Percentiles rank a stretch among this genome's conserved stretches.
Conservation (phyloP, 371 early-diverging fungal genomes). For the Rhizomucor pusillus region DNA sequence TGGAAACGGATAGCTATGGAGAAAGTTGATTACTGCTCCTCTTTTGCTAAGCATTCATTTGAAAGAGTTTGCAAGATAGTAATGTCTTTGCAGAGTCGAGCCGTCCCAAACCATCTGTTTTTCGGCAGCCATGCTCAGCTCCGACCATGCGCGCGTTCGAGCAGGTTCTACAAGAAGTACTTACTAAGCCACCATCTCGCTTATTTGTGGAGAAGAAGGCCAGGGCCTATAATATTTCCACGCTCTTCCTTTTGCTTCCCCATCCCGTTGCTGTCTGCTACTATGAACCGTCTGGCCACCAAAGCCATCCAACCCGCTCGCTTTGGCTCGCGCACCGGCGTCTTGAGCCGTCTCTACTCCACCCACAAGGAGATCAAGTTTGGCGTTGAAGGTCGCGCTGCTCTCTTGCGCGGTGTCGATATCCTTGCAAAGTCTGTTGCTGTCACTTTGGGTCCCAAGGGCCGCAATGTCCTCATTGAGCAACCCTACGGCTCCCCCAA, state of each 20-base stretch:
- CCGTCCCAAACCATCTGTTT: too few relatives aligned
- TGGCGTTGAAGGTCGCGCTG: slow-evolving; percentile 94
- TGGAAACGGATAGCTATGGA: too few relatives aligned
- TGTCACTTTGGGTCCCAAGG: slow-evolving; percentile 97
- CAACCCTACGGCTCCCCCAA: slow-evolving; percentile 97
- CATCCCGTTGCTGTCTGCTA: slow-evolving; percentile 4
- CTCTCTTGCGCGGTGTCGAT: slow-evolving; percentile 92
- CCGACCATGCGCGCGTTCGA: not conserved
- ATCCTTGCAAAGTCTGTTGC: slow-evolving; percentile 96
- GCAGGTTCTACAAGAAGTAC: not conserved
- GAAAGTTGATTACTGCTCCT: too few relatives aligned
- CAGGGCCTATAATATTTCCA: not conserved
- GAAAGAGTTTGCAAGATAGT: too few relatives aligned
- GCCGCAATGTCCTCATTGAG: slow-evolving; percentile 96
- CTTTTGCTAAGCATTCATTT: too few relatives aligned
- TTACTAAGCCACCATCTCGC: not conserved
- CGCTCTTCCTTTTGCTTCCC: slow-evolving; percentile 5
- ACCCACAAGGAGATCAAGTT: slow-evolving; percentile 95
- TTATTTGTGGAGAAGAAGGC: not conserved
- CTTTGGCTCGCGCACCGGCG: slow-evolving; percentile 32
- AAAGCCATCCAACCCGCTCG: slow-evolving; percentile 38
- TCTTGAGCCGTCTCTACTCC: slow-evolving; percentile 70
- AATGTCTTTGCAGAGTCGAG: too few relatives aligned
- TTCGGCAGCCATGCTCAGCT: too few relatives aligned
- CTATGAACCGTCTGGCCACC: slow-evolving; percentile 41